Conservation (phyloP, 352 stramenopile genomes). For the Aphanomyces astaci region DNA sequence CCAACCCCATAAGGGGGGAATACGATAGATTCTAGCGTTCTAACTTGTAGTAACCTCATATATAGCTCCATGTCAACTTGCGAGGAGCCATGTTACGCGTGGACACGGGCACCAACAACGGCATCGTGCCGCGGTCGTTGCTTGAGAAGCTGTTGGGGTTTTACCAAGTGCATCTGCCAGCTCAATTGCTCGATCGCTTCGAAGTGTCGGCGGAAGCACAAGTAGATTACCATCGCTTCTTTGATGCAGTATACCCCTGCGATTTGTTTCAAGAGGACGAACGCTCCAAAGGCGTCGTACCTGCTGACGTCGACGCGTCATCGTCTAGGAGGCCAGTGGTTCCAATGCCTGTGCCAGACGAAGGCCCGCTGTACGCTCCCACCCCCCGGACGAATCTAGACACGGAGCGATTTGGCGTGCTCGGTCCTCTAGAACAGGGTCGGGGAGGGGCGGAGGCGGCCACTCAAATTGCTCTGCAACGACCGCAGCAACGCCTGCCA, state of each 20-base stretch:
- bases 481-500: neutral
- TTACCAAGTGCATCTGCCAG: neutral
- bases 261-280: neutral
- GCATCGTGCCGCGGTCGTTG: neutral
- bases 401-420: constrained; percentile 17
- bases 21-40: too few relatives aligned
- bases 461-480: neutral
- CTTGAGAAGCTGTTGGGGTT: constrained; percentile 1
- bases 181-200: neutral
- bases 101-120: neutral
- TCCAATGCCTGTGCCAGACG: neutral
- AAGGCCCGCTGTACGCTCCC: constrained; percentile 18
- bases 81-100: neutral
- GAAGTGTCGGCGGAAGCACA: neutral
- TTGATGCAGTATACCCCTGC: constrained; percentile 15
- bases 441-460: too few relatives aligned
- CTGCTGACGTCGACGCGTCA: neutral
- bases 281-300: neutral
- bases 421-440: too few relatives aligned
- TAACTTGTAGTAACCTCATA: too few relatives aligned
- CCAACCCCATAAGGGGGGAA: too few relatives aligned
- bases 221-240: constrained; percentile 19
- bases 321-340: neutral
- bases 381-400: constrained; percentile 15
- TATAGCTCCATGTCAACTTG: constrained; percentile 10